Conservation (phyloP, 2,329 filamentous ascomycete genomes). For the Periconia digitata region DNA sequence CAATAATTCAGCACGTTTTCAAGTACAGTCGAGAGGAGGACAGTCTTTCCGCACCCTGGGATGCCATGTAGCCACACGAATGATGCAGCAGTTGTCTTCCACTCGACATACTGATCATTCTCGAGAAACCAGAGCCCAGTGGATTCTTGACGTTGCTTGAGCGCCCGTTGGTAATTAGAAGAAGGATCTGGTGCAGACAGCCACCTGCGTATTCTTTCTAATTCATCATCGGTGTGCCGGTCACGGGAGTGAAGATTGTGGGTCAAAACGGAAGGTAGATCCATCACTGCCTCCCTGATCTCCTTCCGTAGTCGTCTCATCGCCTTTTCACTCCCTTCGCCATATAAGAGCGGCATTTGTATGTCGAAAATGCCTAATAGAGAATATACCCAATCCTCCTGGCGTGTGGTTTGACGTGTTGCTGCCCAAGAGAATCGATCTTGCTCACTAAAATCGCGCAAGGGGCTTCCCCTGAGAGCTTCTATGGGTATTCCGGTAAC, state of each 20-base stretch:
- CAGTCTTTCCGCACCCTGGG: constrained; percentile 47
- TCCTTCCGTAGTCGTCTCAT: constrained; percentile 12
- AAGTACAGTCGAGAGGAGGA: constrained; percentile 44
- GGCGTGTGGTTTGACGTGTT: constrained; percentile 13
- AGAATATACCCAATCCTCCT: constrained; percentile 10
- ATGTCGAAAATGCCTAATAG: constrained; percentile 19
- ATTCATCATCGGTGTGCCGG: constrained; percentile 9
- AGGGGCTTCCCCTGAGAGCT: constrained; percentile 1
- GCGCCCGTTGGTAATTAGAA: constrained; percentile 36
- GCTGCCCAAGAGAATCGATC: constrained; percentile 14
- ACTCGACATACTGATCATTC: constrained; percentile 24
- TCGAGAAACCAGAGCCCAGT: constrained; percentile 43
- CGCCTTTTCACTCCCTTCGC: constrained; percentile 11
- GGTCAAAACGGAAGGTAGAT: neutral
- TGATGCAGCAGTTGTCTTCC: constrained; percentile 32
- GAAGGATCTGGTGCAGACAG: constrained; percentile 41
- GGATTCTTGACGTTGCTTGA: constrained; percentile 28
- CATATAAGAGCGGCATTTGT: constrained; percentile 7
- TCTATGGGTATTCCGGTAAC: constrained; percentile 12
- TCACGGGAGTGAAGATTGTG: neutral
- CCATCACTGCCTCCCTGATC: neutral
- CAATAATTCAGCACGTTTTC: constrained; percentile 25
- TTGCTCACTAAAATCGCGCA: constrained; percentile 6
- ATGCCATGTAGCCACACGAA: constrained; percentile 46
- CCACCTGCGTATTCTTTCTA: constrained; percentile 27